phyloP scores from a whole-genome alignment of 768 basidiomycete genomes.

The Gloeostereum incarnatum region DNA sequence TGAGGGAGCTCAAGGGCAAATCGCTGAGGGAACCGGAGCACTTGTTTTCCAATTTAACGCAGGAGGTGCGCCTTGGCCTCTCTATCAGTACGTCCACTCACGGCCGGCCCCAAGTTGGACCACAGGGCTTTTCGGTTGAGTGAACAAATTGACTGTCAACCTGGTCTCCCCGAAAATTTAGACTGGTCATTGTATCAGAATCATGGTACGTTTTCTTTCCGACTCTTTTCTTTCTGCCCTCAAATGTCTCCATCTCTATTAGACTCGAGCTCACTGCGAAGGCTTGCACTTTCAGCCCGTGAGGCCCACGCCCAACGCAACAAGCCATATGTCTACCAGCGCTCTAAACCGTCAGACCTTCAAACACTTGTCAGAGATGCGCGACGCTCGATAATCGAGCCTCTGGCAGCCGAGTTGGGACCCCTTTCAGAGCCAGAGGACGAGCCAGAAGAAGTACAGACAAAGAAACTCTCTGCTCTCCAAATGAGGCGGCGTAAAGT shows the following conservation, averaged over 20 bases:
- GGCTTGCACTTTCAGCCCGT: constrained; percentile 29
- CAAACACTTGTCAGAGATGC: constrained; percentile 50
- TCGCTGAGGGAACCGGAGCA: constrained; percentile 23
- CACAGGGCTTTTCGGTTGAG: constrained; percentile 27
- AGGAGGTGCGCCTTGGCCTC: constrained; percentile 20
- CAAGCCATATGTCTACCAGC: constrained; percentile 29
- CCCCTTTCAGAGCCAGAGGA: constrained; percentile 26
- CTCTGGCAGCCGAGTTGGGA: constrained; percentile 26
- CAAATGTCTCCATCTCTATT: not conserved
- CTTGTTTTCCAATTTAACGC: constrained; percentile 20
- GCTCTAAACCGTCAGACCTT: constrained; percentile 39
- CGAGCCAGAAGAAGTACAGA: constrained; percentile 24
- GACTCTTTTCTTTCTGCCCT: not conserved
- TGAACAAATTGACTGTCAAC: constrained; percentile 32
- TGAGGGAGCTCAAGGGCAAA: constrained; percentile 35
- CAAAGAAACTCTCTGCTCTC: constrained; percentile 11
- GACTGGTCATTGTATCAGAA: constrained; percentile 55
- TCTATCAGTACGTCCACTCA: constrained; percentile 2
- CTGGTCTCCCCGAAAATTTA: constrained; percentile 36
- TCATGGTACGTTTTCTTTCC: constrained; percentile 31
- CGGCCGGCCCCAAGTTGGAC: constrained; percentile 16
- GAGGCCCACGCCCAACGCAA: constrained; percentile 24
- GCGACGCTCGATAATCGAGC: constrained; percentile 41
- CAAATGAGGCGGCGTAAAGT: constrained; percentile 15
- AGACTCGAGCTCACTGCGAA: constrained; percentile 50